These are phyloP conservation scores for Diaporthe longicolla DNA, from an alignment of 2,329 filamentous ascomycete genomes.

Conservation along the genomic window DNA sequence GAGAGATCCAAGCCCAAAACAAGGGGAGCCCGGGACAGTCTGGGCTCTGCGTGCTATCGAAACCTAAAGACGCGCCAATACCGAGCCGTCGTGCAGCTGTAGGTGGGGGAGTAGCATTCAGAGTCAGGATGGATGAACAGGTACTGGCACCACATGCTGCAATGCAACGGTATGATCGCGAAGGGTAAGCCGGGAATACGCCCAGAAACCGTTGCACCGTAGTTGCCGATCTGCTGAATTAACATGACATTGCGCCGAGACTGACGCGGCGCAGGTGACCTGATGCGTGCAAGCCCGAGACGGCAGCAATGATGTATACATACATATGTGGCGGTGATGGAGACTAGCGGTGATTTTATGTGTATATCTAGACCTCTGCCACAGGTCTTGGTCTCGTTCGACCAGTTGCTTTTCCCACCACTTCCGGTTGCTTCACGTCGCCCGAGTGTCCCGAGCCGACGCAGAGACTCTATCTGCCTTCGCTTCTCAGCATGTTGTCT, in stretches of 20 bases:
- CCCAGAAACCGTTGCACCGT: constrained; percentile 19
- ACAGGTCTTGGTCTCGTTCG: no score
- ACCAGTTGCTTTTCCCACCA: neutral
- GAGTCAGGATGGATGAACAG: constrained; percentile 18
- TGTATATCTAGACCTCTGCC: neutral
- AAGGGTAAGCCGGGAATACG: neutral
- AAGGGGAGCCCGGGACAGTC: neutral
- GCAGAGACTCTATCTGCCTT: neutral
- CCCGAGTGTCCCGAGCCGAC: neutral
- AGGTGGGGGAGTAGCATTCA: constrained; percentile 7
- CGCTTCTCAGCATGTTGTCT: constrained; percentile 18
- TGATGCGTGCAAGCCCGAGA: neutral
- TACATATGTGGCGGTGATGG: no score
- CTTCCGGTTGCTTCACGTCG: neutral
- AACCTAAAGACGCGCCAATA: constrained; percentile 19
- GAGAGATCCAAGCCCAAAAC: neutral
- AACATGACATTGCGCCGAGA: constrained; percentile 13
- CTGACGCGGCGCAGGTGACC: constrained; percentile 18
- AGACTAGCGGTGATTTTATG: no score
- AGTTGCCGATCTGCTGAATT: neutral
- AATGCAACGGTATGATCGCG: neutral
- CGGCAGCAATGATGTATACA: neutral
- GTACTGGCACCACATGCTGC: neutral
- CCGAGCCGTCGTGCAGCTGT: neutral
- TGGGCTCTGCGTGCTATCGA: constrained; percentile 18